phyloP scores from a whole-genome alignment of 2,329 filamentous ascomycete genomes.

The Capronia coronata region DNA sequence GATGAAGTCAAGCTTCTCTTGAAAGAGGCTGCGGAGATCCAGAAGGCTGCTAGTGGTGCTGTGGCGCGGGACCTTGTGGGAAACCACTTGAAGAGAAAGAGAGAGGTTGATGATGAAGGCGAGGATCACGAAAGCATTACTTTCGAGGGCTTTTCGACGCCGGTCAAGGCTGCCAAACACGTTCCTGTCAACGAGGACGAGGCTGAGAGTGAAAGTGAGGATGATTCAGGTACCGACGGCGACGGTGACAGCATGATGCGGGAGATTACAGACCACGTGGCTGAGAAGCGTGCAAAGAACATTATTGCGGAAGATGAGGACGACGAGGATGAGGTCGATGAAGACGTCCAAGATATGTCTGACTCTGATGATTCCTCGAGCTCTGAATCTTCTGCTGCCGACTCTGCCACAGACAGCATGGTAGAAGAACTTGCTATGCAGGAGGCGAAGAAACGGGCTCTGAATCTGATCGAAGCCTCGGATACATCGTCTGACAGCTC shows the following conservation, averaged over 20 bases:
- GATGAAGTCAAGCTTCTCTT: slow-evolving; percentile 19
- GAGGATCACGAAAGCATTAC: slow-evolving; percentile 5
- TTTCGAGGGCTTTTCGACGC: slow-evolving; percentile 21
- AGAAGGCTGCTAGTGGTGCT: neutral
- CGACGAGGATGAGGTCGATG: slow-evolving; percentile 24
- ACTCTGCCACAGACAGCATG: slow-evolving; percentile 35
- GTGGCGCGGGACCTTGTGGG: slow-evolving; percentile 5
- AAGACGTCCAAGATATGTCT: neutral
- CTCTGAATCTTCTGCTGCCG: slow-evolving; percentile 20
- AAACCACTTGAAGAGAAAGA: slow-evolving; percentile 18
- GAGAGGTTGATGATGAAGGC: slow-evolving; percentile 17
- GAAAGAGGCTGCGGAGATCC: slow-evolving; percentile 18
- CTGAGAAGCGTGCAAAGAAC: slow-evolving; percentile 33
- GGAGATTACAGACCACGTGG: slow-evolving; percentile 42
- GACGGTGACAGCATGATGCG: slow-evolving; percentile 37
- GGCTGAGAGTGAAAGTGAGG: neutral
- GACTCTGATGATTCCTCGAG: slow-evolving; percentile 16
- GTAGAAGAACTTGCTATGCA: slow-evolving; percentile 43
- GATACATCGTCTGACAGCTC: slow-evolving; percentile 19
- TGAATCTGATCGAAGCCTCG: slow-evolving; percentile 12
- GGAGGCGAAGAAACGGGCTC: slow-evolving; percentile 36
- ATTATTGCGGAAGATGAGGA: slow-evolving; percentile 21
- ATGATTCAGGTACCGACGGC: slow-evolving; percentile 1
- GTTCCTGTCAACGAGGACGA: neutral
- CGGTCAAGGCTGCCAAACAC: neutral